phyloP scores from a whole-genome alignment of 78 protist species.

The Parvularia atlantis region DNA sequence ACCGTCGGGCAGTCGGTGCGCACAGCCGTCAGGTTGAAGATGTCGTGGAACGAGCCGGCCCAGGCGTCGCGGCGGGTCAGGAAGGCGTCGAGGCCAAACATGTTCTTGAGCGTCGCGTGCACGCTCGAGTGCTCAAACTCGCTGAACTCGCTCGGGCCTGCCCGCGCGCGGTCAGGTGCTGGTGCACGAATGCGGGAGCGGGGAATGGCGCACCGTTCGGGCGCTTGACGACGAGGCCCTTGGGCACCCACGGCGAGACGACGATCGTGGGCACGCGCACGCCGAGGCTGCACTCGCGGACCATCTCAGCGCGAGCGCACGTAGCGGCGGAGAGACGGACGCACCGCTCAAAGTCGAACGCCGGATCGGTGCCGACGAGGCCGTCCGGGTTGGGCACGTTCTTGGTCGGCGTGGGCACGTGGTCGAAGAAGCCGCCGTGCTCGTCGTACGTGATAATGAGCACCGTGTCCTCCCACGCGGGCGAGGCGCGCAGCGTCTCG shows the following conservation, averaged over 20 bases:
- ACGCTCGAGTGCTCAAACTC: slow-evolving; percentile 16
- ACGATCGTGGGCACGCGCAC: slow-evolving; percentile 16
- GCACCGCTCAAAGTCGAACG: not conserved
- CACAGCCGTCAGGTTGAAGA: not conserved
- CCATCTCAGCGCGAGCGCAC: not conserved
- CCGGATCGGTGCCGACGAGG: not conserved
- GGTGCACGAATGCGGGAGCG: too few relatives aligned
- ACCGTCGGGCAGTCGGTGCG: slow-evolving; percentile 22
- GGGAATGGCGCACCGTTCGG: not conserved
- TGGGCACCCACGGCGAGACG: slow-evolving; percentile 16
- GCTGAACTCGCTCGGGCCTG: too few relatives aligned
- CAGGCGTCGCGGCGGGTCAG: slow-evolving; percentile 43
- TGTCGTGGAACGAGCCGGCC: slow-evolving; percentile 1
- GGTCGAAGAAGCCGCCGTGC: slow-evolving; percentile 41
- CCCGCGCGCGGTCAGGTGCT: not conserved
- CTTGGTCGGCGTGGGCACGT: slow-evolving; percentile 30
- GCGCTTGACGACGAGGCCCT: not conserved
- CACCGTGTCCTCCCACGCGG: slow-evolving; percentile 23
- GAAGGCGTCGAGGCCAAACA: not conserved
- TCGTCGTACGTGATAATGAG: slow-evolving; percentile 42
- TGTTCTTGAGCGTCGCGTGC: slow-evolving; percentile 16
- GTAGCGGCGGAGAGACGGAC: not conserved
- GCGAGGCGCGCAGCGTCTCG: slow-evolving; percentile 27
- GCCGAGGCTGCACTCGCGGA: too few relatives aligned
- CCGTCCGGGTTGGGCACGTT: slow-evolving; percentile 27